These are phyloP conservation scores for Cercophora newfieldiana DNA, from an alignment of 495 filamentous ascomycete species.

Conservation along the genomic window DNA sequence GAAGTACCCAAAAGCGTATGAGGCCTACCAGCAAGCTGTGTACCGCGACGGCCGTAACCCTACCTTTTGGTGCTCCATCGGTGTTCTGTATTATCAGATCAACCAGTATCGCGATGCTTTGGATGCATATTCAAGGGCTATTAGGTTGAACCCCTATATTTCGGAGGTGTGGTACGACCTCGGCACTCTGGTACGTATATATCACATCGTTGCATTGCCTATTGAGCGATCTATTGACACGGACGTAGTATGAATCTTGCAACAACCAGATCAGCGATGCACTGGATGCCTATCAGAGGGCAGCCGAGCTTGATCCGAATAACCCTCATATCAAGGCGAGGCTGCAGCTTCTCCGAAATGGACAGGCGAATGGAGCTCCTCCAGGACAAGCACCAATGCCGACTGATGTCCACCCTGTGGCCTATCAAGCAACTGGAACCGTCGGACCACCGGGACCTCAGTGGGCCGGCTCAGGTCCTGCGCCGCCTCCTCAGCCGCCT, in stretches of 20 bases:
- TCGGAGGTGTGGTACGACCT: conserved; percentile 99
- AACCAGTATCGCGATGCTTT: conserved; percentile 99
- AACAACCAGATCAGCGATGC: conserved; percentile 98
- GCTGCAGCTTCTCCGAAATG: conserved; percentile 78
- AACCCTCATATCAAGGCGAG: conserved; percentile 97
- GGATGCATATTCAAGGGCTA: conserved; percentile 97
- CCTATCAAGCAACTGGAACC: conserved; percentile 72
- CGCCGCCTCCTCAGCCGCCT: conserved; percentile 49
- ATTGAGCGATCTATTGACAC: conserved; percentile 25
- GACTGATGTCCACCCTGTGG: conserved; percentile 66
- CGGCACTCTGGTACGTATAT: conserved; percentile 80
- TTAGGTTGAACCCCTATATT: conserved; percentile 96
- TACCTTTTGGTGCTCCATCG: conserved; percentile 99
- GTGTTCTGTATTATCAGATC: conserved; percentile 99
- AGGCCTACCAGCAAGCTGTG: conserved; percentile 98
- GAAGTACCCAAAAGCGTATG: conserved; percentile 98
- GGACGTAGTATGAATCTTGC: conserved; percentile 87
- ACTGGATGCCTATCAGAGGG: conserved; percentile 91
- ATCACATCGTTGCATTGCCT: background rate
- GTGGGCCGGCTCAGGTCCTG: conserved; percentile 71
- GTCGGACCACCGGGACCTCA: conserved; percentile 75
- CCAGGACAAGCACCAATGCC: conserved; percentile 53
- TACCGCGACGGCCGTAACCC: conserved; percentile 98
- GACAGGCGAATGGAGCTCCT: conserved; percentile 68
- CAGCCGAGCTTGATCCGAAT: conserved; percentile 86